Base-by-base conservation (phyloP, 2,329 filamentous ascomycete species). In the Penicillium sp. region DNA sequence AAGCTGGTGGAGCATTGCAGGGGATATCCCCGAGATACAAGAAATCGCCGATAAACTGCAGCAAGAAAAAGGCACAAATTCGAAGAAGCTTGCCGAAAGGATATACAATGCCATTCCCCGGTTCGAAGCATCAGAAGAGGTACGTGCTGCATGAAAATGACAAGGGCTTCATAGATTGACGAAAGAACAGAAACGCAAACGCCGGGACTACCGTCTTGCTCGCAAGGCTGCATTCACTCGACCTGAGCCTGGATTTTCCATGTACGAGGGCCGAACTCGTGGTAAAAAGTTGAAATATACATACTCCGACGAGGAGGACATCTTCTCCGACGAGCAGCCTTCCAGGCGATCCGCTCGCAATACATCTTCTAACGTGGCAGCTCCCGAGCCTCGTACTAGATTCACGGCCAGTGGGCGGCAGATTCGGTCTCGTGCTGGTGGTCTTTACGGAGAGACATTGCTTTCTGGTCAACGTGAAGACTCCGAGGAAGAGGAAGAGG, bases 281-380 rank as follows among this genome's bases (percentile, higher is more conserved):
- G 95, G 95, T 55, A 98, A 99, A 80, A 90, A 93, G 59, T 90
- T 96, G 78, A 96, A 93, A 75, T 99, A 99, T 71, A 99, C 91
- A 0, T 99, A 90, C 71, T 96, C 92, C 0, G 93, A 97, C 52
- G 91, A 96, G 24, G 91, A 96, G 64, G 88, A 88, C 35, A 86
- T 88, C 16, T 85, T 86, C 47, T 81, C 78, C 51, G 84, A 73
- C 72, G 93, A 80, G 58, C 77, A 78, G 19, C 84, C 87, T 7
- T 91, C 90, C 13, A 83, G 84, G 45, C 79, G 82, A 47, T 87
- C 85, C 4, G 78, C 78, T 10, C 79, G 93, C 26, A 90, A 91
- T 63, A 65, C 67, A 3, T 91, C 90, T 1, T 84, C 88, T 39
- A 82, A 87, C 10, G 87, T 86, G 61, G 91, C 90, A 1, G 89